A percentile compares a stretch with the other conserved stretches of the same genome.
Conservation (phyloP, 306 rosid species). For the Bauhinia variegata region DNA sequence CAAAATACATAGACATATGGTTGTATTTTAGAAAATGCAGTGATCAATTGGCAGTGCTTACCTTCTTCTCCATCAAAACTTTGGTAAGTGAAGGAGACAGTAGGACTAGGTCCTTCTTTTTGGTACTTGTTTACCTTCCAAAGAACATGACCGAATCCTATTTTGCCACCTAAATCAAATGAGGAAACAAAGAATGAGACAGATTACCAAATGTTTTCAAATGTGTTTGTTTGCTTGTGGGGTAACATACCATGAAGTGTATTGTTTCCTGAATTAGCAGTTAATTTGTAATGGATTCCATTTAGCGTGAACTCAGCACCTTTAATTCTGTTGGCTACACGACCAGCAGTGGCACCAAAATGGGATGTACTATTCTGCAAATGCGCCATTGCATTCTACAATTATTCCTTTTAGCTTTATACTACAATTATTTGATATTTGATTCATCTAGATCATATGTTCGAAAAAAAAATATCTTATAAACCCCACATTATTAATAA, state of each 20-base stretch:
- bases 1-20: too few relatives aligned
- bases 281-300: constrained; percentile 65
- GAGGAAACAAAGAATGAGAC: neutral
- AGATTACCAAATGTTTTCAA: neutral
- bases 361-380: constrained; percentile 67
- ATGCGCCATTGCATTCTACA: neutral
- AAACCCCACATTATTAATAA: too few relatives aligned
- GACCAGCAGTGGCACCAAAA: constrained; percentile 75
- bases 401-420: neutral
- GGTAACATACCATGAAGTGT: constrained; percentile 70
- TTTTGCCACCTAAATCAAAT: constrained; percentile 58
- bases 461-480: too few relatives aligned
- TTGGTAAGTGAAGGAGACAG: constrained; percentile 63
- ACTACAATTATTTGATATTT: too few relatives aligned
- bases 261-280: constrained; percentile 74
- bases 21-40: too few relatives aligned
- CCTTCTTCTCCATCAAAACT: constrained; percentile 89
- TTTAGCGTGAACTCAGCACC: constrained; percentile 74
- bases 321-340: constrained; percentile 86
- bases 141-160: constrained; percentile 77
- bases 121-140: constrained; percentile 68
- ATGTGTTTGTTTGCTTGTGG: neutral
- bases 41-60: constrained; percentile 1
- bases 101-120: constrained; percentile 52
- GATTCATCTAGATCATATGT: too few relatives aligned